These are phyloP conservation scores for Lycium barbarum DNA, from an alignment of 257 asterid species.

Conservation along the genomic window DNA sequence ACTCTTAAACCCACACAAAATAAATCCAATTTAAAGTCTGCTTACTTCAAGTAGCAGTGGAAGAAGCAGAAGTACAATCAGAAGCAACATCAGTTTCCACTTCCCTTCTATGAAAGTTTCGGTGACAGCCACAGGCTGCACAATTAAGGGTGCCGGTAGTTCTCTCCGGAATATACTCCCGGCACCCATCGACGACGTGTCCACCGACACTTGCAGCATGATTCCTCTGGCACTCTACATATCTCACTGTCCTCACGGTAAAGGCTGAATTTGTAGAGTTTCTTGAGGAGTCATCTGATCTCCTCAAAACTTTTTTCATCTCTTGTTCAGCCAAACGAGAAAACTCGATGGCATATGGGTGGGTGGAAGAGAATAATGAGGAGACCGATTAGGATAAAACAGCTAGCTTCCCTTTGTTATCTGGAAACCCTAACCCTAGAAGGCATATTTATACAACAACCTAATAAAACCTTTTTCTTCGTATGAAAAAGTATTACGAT, in stretches of 20 bases:
- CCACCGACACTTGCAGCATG: slow-evolving; percentile 90
- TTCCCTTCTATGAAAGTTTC: slow-evolving; percentile 77
- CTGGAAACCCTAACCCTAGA: slow-evolving; percentile 69
- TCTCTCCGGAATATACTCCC: slow-evolving; percentile 79
- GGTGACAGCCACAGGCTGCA: slow-evolving; percentile 95
- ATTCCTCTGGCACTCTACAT: slow-evolving; percentile 89
- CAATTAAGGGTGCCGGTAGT: slow-evolving; percentile 62
- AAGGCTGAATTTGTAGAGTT: slow-evolving; percentile 46
- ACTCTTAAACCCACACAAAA: not conserved
- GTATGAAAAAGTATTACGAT: not conserved
- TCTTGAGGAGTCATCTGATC: slow-evolving; percentile 35
- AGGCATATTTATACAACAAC: slow-evolving; percentile 55
- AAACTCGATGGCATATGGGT: not conserved
- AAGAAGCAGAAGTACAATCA: slow-evolving; percentile 44
- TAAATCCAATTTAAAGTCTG: not conserved
- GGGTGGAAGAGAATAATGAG: slow-evolving; percentile 23
- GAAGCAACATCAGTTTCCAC: slow-evolving; percentile 51
- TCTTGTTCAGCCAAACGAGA: not conserved
- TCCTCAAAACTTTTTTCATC: slow-evolving; percentile 61
- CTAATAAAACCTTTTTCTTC: slow-evolving; percentile 18
- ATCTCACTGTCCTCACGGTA: slow-evolving; percentile 50
- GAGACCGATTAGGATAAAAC: not conserved
- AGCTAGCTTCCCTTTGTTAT: slow-evolving; percentile 34
- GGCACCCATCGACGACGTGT: slow-evolving; percentile 90
- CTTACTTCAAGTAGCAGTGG: slow-evolving; percentile 20